Conservation (phyloP, 495 filamentous ascomycete genomes). For the Entonaema liquescens region DNA sequence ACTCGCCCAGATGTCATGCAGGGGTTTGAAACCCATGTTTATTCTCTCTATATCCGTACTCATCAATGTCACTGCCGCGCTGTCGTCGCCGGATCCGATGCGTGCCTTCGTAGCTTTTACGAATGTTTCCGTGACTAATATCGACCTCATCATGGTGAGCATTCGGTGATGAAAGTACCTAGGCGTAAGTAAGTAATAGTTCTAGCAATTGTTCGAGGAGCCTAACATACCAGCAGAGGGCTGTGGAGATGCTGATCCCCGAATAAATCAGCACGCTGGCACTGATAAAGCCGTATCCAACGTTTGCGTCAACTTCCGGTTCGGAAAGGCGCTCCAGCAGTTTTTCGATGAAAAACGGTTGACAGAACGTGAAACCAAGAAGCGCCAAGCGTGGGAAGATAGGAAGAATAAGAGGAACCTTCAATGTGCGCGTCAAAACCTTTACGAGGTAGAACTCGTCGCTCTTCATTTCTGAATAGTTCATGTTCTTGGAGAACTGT, state of each 20-base stretch:
- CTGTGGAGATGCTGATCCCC: neutral
- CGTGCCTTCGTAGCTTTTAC: neutral
- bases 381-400: conserved; percentile 45
- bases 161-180: neutral
- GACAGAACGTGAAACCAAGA: conserved; percentile 64
- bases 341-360: conserved; percentile 70
- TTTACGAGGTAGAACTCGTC: neutral
- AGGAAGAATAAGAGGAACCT: conserved; percentile 45
- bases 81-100: conserved; percentile 49
- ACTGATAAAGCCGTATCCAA: neutral
- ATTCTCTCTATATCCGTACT: conserved; percentile 65
- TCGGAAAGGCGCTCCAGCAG: conserved; percentile 57
- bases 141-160: neutral
- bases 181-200: neutral
- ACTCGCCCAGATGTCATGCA: conserved; percentile 67
- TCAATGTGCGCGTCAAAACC: conserved; percentile 48
- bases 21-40: conserved; percentile 53
- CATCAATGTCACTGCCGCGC: conserved; percentile 52
- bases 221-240: neutral
- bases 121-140: neutral
- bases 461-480: neutral
- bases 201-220: neutral
- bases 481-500: neutral
- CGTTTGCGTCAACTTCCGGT: neutral
- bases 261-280: neutral